These are phyloP conservation scores for Paratinospora sagittata DNA, from an alignment of 164 flowering plant species.

Conservation along the genomic window DNA sequence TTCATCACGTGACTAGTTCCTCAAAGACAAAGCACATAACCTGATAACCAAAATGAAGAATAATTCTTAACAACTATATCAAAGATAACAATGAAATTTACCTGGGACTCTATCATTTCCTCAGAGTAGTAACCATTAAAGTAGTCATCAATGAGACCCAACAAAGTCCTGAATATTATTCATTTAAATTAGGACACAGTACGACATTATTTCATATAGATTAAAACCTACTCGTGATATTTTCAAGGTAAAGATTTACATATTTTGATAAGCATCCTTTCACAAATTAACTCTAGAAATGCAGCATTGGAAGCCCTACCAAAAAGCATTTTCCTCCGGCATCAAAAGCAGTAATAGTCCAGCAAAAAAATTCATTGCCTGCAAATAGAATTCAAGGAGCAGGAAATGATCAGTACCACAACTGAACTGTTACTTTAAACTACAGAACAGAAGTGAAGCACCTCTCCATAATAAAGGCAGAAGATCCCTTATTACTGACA, in stretches of 20 bases:
- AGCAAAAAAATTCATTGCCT: constrained; percentile 99
- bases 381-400: constrained; percentile 18
- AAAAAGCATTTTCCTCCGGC: constrained; percentile 99
- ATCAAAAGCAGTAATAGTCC: constrained; percentile 80
- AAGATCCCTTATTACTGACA: too few relatives aligned
- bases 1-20: neutral
- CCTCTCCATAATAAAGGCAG: neutral
- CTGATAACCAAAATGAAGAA: neutral
- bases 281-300: constrained; percentile 5
- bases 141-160: constrained; percentile 90
- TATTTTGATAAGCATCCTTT: neutral
- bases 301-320: constrained; percentile 40
- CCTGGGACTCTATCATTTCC: constrained; percentile 99
- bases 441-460: neutral
- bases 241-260: neutral
- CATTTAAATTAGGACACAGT: constrained; percentile 2
- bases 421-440: neutral
- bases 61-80: too few relatives aligned
- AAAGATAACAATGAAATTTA: constrained; percentile 32
- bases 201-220: neutral
- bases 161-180: constrained; percentile 58
- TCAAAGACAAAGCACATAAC: neutral
- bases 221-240: neutral
- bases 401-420: neutral
- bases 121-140: constrained; percentile 96